A percentile compares a stretch with the other conserved stretches of the same genome.
Evolutionary conservation across 306 rosid genomes (phyloP).

Genomic region (Crotalaria pallida): DNA sequence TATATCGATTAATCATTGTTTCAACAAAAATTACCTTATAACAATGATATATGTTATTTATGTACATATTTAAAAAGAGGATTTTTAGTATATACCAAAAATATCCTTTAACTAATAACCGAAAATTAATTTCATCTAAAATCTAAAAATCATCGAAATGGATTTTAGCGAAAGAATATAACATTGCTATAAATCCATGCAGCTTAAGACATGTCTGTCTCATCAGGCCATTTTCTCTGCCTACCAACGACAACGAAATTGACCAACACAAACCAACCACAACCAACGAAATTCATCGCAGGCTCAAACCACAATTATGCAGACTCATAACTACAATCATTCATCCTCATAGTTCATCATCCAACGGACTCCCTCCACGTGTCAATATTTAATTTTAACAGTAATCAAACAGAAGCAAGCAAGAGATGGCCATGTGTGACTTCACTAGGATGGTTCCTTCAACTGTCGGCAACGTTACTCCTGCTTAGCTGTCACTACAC

Average conservation of each 20-base stretch:
- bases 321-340: background rate
- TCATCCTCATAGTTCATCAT: background rate
- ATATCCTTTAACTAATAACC: too few species aligned
- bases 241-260: constrained; percentile 21
- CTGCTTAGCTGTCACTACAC: constrained; percentile 62
- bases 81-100: too few species aligned
- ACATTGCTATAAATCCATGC: too few species aligned
- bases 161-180: too few species aligned
- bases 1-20: too few species aligned
- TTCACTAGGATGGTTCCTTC: constrained; percentile 28
- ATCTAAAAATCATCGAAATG: too few species aligned
- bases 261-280: background rate
- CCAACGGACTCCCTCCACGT: constrained; percentile 21
- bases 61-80: too few species aligned
- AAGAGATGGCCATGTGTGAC: background rate
- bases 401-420: background rate
- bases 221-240: constrained; percentile 1
- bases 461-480: constrained; percentile 50
- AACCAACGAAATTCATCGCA: background rate
- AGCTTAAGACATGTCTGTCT: background rate
- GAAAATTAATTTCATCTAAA: too few species aligned
- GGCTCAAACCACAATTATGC: background rate
- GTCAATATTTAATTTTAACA: background rate
- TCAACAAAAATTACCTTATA: too few species aligned
- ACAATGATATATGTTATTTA: too few species aligned